Conservation (phyloP, 768 basidiomycete species). For the Hypholoma fasciculare region DNA sequence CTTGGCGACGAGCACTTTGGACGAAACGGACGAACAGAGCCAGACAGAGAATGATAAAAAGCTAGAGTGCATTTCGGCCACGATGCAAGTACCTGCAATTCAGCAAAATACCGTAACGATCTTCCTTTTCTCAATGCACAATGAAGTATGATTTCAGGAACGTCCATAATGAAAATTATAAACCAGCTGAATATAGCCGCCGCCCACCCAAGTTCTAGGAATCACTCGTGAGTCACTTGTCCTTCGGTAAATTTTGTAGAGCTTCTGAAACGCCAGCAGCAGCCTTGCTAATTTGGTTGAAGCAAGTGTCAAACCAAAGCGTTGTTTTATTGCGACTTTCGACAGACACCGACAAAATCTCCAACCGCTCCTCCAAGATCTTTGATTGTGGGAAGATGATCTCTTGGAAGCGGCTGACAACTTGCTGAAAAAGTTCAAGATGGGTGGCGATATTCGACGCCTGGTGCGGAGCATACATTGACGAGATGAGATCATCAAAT, state of each 20-base stretch:
- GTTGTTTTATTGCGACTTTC: slow-evolving; percentile 32
- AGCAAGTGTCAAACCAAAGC: slow-evolving; percentile 68
- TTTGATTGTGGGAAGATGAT: slow-evolving; percentile 23
- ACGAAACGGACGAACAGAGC: not conserved
- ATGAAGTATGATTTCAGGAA: no score
- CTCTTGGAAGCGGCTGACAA: slow-evolving; percentile 37
- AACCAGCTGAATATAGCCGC: no score
- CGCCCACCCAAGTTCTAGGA: no score
- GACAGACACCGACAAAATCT: slow-evolving; percentile 25
- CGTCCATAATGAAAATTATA: no score
- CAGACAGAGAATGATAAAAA: not conserved
- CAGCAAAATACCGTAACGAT: no score
- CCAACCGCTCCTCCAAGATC: slow-evolving; percentile 30
- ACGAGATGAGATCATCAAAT: slow-evolving; percentile 68
- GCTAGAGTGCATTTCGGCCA: no score
- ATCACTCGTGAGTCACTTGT: not conserved
- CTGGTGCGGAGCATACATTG: slow-evolving; percentile 67
- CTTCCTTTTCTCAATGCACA: not conserved
- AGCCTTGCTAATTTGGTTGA: slow-evolving; percentile 57
- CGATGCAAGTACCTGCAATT: no score
- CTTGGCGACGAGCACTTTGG: no score
- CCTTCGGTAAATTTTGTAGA: slow-evolving; percentile 15
- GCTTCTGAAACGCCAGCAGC: slow-evolving; percentile 27
- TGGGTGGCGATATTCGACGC: slow-evolving; percentile 37
- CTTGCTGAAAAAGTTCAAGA: slow-evolving; percentile 34